Percentiles rank a stretch among this genome's conserved stretches.
Evolutionary conservation across 116 monocot species (phyloP).

Genomic region (Iris pallida): DNA sequence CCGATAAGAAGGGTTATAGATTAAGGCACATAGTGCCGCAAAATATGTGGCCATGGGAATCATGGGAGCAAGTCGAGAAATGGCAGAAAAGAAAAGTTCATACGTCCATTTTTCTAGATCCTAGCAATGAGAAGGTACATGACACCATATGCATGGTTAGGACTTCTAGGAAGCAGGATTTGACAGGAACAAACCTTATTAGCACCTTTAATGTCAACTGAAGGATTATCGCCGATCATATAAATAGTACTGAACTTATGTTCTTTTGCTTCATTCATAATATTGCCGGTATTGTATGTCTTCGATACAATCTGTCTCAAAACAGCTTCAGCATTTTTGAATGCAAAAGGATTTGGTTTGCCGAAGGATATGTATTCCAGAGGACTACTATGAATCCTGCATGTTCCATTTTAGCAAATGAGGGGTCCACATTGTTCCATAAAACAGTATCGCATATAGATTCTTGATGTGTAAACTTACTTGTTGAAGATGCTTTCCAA

Average conservation of each 20-base stretch:
- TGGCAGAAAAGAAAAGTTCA: too few species aligned
- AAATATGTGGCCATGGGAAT: too few species aligned
- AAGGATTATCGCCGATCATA: constrained; percentile 97
- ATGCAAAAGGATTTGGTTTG: constrained; percentile 85
- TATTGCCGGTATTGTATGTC: constrained; percentile 10
- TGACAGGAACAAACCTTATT: constrained; percentile 49
- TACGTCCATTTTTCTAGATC: too few species aligned
- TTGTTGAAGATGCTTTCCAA: constrained; percentile 81
- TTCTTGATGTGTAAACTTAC: constrained; percentile 26
- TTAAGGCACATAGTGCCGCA: too few species aligned
- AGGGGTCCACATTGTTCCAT: constrained; percentile 12
- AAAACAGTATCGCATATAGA: not conserved
- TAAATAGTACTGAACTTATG: constrained; percentile 54
- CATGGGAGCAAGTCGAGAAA: too few species aligned
- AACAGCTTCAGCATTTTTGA: constrained; percentile 74
- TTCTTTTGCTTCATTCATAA: constrained; percentile 5
- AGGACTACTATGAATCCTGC: constrained; percentile 50
- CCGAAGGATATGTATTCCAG: constrained; percentile 81
- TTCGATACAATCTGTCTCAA: constrained; percentile 42
- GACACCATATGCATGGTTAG: not conserved
- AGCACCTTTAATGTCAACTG: constrained; percentile 88
- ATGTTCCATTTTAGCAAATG: constrained; percentile 5
- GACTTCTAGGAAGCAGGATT: not conserved
- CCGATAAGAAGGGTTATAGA: too few species aligned
- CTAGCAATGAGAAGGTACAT: not conserved